A percentile compares a stretch with the other conserved stretches of the same genome.
Evolutionary conservation across 2,329 filamentous ascomycete genomes (phyloP).

Genomic region (Fusarium staphyleae): DNA sequence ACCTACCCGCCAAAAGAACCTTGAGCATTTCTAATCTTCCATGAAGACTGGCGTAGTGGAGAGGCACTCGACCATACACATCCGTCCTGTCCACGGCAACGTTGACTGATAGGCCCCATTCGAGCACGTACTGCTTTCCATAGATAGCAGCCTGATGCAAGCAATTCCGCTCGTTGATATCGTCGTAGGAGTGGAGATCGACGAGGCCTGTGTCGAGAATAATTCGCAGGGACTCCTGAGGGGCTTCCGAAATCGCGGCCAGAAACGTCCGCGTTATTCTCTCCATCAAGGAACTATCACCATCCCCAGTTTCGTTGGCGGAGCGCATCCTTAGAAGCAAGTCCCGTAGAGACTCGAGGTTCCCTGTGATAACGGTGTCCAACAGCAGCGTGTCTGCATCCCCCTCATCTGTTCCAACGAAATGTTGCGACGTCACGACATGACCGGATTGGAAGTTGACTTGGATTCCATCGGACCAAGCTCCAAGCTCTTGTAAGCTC

Average conservation of each 20-base stretch:
- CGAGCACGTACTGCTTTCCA: constrained; percentile 79
- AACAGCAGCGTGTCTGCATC: constrained; percentile 89
- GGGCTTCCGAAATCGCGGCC: constrained; percentile 85
- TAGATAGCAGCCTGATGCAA: constrained; percentile 97
- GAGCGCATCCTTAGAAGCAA: constrained; percentile 76
- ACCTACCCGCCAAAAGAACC: constrained; percentile 69
- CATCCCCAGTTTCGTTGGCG: constrained; percentile 62
- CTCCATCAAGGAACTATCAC: constrained; percentile 66
- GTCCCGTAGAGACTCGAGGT: constrained; percentile 78
- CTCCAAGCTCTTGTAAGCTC: constrained; percentile 91
- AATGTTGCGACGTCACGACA: constrained; percentile 69
- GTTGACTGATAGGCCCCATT: constrained; percentile 74
- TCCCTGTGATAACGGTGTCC: constrained; percentile 85
- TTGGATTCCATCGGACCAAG: constrained; percentile 96
- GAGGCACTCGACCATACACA: constrained; percentile 90
- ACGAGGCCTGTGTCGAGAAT: constrained; percentile 83
- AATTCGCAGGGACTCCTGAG: constrained; percentile 75
- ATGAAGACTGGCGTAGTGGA: constrained; percentile 97
- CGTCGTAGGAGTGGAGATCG: constrained; percentile 91
- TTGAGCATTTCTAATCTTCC: constrained; percentile 85
- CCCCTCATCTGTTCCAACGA: constrained; percentile 80
- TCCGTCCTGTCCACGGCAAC: constrained; percentile 84
- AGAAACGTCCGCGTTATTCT: constrained; percentile 90
- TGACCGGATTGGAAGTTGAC: constrained; percentile 79
- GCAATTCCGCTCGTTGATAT: constrained; percentile 97